phyloP scores from a whole-genome alignment of 257 asterid genomes.

The Nyctanthes arbortristis region DNA sequence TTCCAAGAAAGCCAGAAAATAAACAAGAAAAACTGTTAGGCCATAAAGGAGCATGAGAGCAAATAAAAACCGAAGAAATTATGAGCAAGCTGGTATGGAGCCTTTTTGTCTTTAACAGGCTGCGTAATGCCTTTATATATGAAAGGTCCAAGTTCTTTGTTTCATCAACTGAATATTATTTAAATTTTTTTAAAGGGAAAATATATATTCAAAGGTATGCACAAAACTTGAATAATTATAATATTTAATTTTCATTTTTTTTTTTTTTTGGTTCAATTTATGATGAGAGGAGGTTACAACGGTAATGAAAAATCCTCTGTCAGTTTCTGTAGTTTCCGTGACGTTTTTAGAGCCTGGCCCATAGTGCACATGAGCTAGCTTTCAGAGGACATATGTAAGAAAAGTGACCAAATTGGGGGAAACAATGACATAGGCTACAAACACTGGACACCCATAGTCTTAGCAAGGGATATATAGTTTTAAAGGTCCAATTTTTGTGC shows the following conservation, averaged over 20 bases:
- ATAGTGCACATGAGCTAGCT: slow-evolving; percentile 3
- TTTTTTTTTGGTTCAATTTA: background rate
- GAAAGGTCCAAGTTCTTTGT: slow-evolving; percentile 49
- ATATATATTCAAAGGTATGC: slow-evolving; percentile 23
- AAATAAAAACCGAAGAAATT: slow-evolving; percentile 39
- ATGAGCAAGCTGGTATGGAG: slow-evolving; percentile 61
- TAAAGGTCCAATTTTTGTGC: no score
- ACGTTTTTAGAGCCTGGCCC: slow-evolving; percentile 38
- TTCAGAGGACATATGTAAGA: slow-evolving; percentile 29
- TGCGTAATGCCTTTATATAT: slow-evolving; percentile 38
- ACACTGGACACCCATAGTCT: background rate
- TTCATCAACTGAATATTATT: slow-evolving; percentile 45
- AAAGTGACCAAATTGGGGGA: slow-evolving; percentile 15
- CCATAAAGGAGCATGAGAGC: slow-evolving; percentile 42
- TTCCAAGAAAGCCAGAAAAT: slow-evolving; percentile 29
- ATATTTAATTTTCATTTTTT: background rate
- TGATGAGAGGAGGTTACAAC: slow-evolving; percentile 26
- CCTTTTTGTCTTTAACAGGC: slow-evolving; percentile 42
- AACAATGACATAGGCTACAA: background rate
- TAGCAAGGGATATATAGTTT: no score
- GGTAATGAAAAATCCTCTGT: slow-evolving; percentile 38
- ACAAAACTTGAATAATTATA: slow-evolving; percentile 18
- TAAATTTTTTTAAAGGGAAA: slow-evolving; percentile 27
- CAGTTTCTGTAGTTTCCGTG: slow-evolving; percentile 45
- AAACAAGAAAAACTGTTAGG: slow-evolving; percentile 36